Evolutionary conservation across 352 stramenopile genomes (phyloP), one percentile per base, ranked within the genome.

Genomic region (Globisporangium nagaii): DNA sequence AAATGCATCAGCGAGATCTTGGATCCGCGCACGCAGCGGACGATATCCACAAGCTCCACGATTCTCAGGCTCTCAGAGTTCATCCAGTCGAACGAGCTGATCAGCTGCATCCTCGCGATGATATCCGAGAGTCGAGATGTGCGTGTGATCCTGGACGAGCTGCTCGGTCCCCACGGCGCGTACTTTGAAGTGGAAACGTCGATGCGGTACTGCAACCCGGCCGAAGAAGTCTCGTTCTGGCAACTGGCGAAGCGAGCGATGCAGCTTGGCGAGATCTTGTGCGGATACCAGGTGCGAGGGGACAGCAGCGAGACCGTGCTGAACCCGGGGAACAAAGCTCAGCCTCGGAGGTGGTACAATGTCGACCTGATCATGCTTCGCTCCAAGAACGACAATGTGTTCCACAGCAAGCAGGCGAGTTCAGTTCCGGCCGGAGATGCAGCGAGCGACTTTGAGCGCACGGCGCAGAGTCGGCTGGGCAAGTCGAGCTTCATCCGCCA

Each of bases 81-180:
- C 53, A 90, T 96, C 43, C 84, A 94, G 66, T 95, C 85, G 15
- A 96, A 95, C 45, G 79, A 95, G 46, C 69, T 95, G 11, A 72
- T 95, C n/a, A 86, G 71, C 25, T 85, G 77, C 11, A 89, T 93
- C 10, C 68, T 96, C 20, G 88, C 88, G 0, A 93, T 95, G 79
- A 90, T 96, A 27, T 81, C 84, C 0, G 88, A 96, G 55, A 90
- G 84, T 39, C 79, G 82, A 25, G 75, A 91, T 35, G 87, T 96
- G 6, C 84, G 89, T 15, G 68, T 82, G 31, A 85, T 89, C 24
- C 54, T 96, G 6, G 77, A 93, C 41, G 77, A 93, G 45, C 55
- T 94, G 15, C 60, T 96, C 4, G 77, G 83, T 0, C 71, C 77
- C 0, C 63, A 81, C 4, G 86, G 86, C 0, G 70, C 79, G 15